These are phyloP conservation scores for Curvularia spicifera DNA, from an alignment of 2,329 filamentous ascomycete species.

Conservation along the genomic window DNA sequence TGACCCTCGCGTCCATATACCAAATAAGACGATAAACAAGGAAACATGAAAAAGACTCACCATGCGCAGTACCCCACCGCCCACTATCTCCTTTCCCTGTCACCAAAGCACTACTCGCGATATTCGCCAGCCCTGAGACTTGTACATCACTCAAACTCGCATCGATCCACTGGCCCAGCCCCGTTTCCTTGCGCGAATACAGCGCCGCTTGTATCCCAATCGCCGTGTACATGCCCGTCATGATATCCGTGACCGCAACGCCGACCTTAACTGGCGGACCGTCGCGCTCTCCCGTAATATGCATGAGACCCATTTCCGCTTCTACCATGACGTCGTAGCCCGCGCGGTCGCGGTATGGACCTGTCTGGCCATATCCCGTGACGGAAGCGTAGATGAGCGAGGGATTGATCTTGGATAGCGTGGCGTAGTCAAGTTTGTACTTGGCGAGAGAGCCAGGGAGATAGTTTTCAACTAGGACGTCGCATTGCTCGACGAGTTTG, in stretches of 20 bases:
- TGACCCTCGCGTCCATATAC: background rate
- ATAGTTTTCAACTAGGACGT: slow-evolving; percentile 96
- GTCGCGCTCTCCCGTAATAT: slow-evolving; percentile 89
- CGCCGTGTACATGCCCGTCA: slow-evolving; percentile 90
- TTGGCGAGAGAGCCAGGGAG: slow-evolving; percentile 86
- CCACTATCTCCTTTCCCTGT: slow-evolving; percentile 86
- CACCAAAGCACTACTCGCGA: slow-evolving; percentile 87
- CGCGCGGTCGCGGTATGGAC: slow-evolving; percentile 82
- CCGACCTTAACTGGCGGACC: slow-evolving; percentile 95
- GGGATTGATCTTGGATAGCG: slow-evolving; percentile 79
- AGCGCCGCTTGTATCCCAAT: slow-evolving; percentile 94
- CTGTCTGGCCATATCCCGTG: slow-evolving; percentile 94
- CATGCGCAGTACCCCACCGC: slow-evolving; percentile 94
- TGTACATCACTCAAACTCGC: slow-evolving; percentile 91
- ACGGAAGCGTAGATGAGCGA: slow-evolving; percentile 91
- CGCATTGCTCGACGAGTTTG: slow-evolving; percentile 79
- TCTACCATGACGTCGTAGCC: slow-evolving; percentile 99
- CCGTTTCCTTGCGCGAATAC: slow-evolving; percentile 74
- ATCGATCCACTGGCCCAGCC: slow-evolving; percentile 89
- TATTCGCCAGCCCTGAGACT: slow-evolving; percentile 87
- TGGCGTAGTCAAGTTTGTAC: slow-evolving; percentile 86
- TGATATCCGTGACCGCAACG: slow-evolving; percentile 96
- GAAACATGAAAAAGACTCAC: slow-evolving; percentile 54
- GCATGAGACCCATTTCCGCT: slow-evolving; percentile 97
- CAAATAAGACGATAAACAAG: background rate